Evolutionary conservation across 1,139 yeast species (phyloP).

Genomic region (Protomyces inundatus): DNA sequence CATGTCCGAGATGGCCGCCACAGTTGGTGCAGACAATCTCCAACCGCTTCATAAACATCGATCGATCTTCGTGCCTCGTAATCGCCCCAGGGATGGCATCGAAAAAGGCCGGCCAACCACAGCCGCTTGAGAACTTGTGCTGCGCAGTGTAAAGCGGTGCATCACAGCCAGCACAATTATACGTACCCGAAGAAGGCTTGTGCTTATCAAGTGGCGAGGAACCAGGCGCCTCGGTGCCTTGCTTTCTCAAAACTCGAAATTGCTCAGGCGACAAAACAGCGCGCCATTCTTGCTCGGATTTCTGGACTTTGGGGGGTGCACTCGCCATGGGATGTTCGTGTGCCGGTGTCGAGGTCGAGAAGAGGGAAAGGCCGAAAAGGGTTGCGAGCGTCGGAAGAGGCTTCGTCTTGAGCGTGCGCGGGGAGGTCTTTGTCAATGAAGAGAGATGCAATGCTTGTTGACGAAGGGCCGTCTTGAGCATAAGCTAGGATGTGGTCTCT

Average conservation of each 20-base stretch:
- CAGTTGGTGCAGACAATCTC: slow-evolving; percentile 85
- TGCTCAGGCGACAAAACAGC: slow-evolving; percentile 71
- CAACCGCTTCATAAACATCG: slow-evolving; percentile 71
- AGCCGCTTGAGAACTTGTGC: slow-evolving; percentile 80
- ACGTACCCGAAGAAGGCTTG: slow-evolving; percentile 50
- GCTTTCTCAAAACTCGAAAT: slow-evolving; percentile 68
- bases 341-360: slow-evolving; percentile 19
- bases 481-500: not conserved
- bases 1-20: slow-evolving; percentile 56
- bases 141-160: slow-evolving; percentile 71
- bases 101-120: slow-evolving; percentile 98
- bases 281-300: slow-evolving; percentile 69
- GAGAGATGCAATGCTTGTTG: not conserved
- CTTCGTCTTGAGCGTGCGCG: slow-evolving; percentile 13
- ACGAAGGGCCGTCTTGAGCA: not conserved
- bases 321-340: not conserved
- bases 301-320: slow-evolving; percentile 33
- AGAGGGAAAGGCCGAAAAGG: slow-evolving; percentile 21
- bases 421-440: not conserved
- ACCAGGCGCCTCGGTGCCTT: slow-evolving; percentile 78
- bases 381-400: slow-evolving; percentile 22
- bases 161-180: slow-evolving; percentile 79
- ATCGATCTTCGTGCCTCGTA: slow-evolving; percentile 52
- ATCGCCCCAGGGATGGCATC: slow-evolving; percentile 82
- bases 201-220: slow-evolving; percentile 62